These are phyloP conservation scores for Cystobasidium sp. DNA, from an alignment of 1,284 basidiomycete genomes.

Conservation along the genomic window DNA sequence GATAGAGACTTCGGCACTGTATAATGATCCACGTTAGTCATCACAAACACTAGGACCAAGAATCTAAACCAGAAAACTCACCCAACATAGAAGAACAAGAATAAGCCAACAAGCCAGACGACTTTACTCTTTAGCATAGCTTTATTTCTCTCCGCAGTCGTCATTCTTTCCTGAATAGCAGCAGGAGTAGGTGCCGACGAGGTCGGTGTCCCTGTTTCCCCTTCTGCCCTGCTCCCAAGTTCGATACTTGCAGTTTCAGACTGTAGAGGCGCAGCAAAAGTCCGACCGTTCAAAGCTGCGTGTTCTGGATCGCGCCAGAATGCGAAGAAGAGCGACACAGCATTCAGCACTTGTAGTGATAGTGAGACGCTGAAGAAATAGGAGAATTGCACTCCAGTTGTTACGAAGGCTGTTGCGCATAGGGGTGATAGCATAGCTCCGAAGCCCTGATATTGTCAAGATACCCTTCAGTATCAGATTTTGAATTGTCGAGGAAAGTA, in stretches of 20 bases:
- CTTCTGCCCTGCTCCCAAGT: background rate
- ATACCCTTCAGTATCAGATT: background rate
- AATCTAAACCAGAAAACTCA: conserved; percentile 5
- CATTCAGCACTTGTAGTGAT: conserved; percentile 8
- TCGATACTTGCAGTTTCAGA: conserved; percentile 23
- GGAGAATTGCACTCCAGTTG: conserved; percentile 34
- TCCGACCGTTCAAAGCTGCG: conserved; percentile 6
- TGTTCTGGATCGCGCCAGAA: conserved; percentile 41
- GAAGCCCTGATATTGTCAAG: conserved; percentile 17
- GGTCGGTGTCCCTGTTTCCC: no score
- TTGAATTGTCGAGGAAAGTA: background rate
- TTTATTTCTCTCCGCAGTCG: conserved; percentile 25
- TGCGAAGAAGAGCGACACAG: conserved; percentile 19
- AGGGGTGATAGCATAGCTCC: conserved; percentile 38
- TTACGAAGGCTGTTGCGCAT: conserved; percentile 37
- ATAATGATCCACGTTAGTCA: no score
- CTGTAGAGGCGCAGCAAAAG: background rate
- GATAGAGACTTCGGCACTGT: conserved; percentile 43
- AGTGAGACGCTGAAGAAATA: conserved; percentile 44
- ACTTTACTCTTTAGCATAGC: conserved; percentile 38
- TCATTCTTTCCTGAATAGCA: conserved; percentile 22
- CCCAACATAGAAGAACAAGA: conserved; percentile 45
- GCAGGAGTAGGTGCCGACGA: background rate
- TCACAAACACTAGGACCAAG: background rate
- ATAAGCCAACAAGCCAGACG: conserved; percentile 40